These are phyloP conservation scores for Malus hybrid DNA, from an alignment of 331 rosid genomes.

Conservation along the genomic window DNA sequence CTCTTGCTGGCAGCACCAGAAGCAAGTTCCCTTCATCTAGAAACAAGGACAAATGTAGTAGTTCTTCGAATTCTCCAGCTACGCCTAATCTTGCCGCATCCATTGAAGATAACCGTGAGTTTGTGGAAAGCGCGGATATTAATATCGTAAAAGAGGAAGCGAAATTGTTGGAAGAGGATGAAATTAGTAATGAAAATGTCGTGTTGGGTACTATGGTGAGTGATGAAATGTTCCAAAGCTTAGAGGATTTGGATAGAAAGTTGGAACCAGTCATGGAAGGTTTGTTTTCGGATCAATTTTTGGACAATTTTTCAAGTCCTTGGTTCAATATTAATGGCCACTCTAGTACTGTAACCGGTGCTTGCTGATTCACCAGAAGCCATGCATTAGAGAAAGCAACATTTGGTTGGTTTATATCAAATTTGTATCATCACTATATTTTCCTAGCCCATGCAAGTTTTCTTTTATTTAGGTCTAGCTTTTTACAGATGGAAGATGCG, in stretches of 20 bases:
- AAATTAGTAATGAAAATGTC: not conserved
- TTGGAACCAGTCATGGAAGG: slow-evolving; percentile 17
- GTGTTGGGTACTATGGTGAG: not conserved
- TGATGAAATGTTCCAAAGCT: slow-evolving; percentile 27
- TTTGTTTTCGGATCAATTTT: slow-evolving; percentile 9
- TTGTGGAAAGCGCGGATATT: not conserved
- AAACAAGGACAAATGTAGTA: not conserved
- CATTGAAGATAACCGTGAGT: not conserved
- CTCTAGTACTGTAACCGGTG: slow-evolving; percentile 4
- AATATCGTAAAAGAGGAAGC: slow-evolving; percentile 17
- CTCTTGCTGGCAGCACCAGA: slow-evolving; percentile 57
- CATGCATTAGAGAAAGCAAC: not conserved
- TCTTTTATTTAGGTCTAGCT: not conserved
- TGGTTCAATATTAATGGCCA: slow-evolving; percentile 17
- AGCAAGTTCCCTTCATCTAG: slow-evolving; percentile 24
- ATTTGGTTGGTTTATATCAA: not conserved
- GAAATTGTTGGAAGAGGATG: not conserved
- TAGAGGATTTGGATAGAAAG: slow-evolving; percentile 22
- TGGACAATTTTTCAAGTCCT: slow-evolving; percentile 2
- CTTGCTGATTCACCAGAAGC: slow-evolving; percentile 8
- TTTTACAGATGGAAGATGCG: not conserved
- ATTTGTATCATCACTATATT: not conserved
- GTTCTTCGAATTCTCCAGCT: not conserved
- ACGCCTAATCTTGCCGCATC: not conserved
- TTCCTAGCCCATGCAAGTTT: not conserved